Evolutionary conservation across 78 protist species (phyloP), one percentile per base, ranked within the genome.

Genomic region (Cavenderia fasciculata): DNA sequence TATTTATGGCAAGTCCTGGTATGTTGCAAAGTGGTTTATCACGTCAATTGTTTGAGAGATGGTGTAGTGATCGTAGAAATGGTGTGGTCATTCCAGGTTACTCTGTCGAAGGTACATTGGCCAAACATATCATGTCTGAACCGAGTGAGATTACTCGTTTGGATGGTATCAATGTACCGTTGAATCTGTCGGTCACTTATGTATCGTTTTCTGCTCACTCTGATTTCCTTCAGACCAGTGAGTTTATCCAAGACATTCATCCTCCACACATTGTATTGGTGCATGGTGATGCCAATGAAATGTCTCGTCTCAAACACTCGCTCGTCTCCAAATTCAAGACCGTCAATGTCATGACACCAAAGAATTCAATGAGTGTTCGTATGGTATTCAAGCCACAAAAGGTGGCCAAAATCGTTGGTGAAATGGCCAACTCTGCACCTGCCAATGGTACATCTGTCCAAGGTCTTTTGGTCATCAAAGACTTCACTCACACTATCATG

Each of bases 171-270:
- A 66, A 27, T 38, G 52, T 96, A 5, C 91, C 95, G n/a, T 75
- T 92, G 23, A 73, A 63, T 46, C 68, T 93, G 57, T 4, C 69
- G 0, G 95, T 98, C 4, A 33, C 44, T 36, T 73, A 86, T 72
- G 82, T 98, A 49, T 96, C 99, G 34, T 98, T 98, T 85, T 46
- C 92, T 1, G 99, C 99, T 1, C 99, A 98, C 85, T 56, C 95
- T 1, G 99, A 98, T 84, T 96, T 75, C 72, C 40, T 63, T 25
- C 99, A 97, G 85, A 97, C 98, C 0, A 6, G 72, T 21, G 94
- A 94, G 29, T 97, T 96, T 93, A 92, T 98, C 51, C 87, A 75
- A 38, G 77, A 34, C n/a, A 86, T 97, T 34, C 49, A 52, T 18
- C 94, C 99, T 21, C 87, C 93, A 5, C 94, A 96, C 62, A 49